These are phyloP conservation scores for Rhodofomes roseus DNA, from an alignment of 1,284 basidiomycete species.

Conservation along the genomic window DNA sequence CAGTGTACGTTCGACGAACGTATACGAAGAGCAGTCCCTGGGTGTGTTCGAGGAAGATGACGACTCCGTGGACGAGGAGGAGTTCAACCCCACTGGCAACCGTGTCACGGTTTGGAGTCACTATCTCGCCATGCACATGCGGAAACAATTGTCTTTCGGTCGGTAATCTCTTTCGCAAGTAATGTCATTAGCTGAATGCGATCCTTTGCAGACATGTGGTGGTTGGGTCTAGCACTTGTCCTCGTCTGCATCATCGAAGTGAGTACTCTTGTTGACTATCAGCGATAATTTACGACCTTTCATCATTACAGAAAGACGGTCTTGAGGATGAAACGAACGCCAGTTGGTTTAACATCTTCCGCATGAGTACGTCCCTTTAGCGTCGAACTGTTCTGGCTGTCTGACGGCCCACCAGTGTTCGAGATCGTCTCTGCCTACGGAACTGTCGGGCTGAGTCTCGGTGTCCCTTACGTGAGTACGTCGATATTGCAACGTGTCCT, in stretches of 20 bases:
- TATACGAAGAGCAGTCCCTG: slow-evolving; percentile 90
- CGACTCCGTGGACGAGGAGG: slow-evolving; percentile 45
- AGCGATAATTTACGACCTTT: not conserved
- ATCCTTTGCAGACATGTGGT: slow-evolving; percentile 75
- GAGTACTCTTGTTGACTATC: not conserved
- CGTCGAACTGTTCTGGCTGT: not conserved
- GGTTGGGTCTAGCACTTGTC: slow-evolving; percentile 76
- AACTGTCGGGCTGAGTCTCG: slow-evolving; percentile 82
- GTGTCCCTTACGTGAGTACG: slow-evolving; percentile 54
- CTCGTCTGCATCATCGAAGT: slow-evolving; percentile 87
- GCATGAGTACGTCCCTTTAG: slow-evolving; percentile 47
- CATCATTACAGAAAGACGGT: slow-evolving; percentile 28
- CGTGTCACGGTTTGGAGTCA: slow-evolving; percentile 69
- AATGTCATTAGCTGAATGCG: not conserved
- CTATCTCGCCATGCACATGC: slow-evolving; percentile 79
- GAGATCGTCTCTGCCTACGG: slow-evolving; percentile 91
- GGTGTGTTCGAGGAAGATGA: slow-evolving; percentile 68
- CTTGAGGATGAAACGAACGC: slow-evolving; percentile 43
- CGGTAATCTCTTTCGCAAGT: slow-evolving; percentile 13
- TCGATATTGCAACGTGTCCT: not conserved
- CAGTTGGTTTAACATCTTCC: slow-evolving; percentile 79
- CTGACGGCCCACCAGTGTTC: slow-evolving; percentile 51
- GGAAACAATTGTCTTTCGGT: slow-evolving; percentile 88
- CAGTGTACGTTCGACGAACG: slow-evolving; percentile 90
- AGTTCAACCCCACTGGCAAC: slow-evolving; percentile 42